These are phyloP conservation scores for Dictyostelium intermedium DNA, from an alignment of 78 protist species.

Conservation along the genomic window DNA sequence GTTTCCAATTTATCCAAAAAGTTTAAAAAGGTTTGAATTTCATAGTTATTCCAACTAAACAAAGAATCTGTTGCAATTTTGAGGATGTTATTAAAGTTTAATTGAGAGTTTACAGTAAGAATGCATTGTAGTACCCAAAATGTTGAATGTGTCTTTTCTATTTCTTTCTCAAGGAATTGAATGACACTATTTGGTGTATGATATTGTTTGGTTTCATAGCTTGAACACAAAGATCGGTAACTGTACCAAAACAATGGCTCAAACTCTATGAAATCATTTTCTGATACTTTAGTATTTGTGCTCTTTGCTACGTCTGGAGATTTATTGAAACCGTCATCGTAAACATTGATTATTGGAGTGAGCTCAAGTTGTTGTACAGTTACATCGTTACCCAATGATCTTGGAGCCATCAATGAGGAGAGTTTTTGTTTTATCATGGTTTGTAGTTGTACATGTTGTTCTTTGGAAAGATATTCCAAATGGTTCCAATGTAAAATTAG, in stretches of 20 bases:
- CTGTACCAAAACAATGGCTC: constrained; percentile 4
- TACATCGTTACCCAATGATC: neutral
- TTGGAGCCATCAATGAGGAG: neutral
- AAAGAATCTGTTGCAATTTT: neutral
- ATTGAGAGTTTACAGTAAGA: neutral
- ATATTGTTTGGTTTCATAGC: neutral
- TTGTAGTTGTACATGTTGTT: neutral
- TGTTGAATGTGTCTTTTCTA: neutral
- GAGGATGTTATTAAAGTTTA: neutral
- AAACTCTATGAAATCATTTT: neutral
- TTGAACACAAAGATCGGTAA: neutral
- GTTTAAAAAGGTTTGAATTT: neutral
- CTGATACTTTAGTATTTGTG: neutral
- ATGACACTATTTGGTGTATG: neutral
- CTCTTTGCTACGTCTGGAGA: neutral
- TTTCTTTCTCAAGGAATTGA: neutral
- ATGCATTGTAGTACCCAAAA: constrained; percentile 31
- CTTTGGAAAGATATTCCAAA: neutral
- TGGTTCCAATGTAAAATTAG: constrained; percentile 11
- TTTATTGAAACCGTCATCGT: neutral
- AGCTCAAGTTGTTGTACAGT: neutral
- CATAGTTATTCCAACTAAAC: neutral
- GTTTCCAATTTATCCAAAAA: neutral
- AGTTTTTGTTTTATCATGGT: neutral
- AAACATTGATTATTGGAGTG: neutral